Conservation (phyloP, 495 filamentous ascomycete genomes). For the Penicillium verhagenii region DNA sequence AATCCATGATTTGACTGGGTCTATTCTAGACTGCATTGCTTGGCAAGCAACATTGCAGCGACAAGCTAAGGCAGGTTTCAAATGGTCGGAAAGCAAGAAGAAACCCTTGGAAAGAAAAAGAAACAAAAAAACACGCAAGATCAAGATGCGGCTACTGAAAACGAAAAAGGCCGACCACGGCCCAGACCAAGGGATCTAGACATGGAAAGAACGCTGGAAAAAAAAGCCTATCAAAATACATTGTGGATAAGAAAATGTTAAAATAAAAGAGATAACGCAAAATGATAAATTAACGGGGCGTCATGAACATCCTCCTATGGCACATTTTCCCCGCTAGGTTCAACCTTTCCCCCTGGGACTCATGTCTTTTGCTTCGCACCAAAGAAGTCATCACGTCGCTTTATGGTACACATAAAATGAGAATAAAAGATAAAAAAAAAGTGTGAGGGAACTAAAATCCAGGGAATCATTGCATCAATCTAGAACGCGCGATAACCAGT, state of each 20-base stretch:
- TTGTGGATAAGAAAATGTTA: slow-evolving; percentile 17
- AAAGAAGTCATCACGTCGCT: slow-evolving; percentile 34
- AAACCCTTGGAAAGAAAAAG: neutral
- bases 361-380: slow-evolving; percentile 29
- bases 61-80: neutral
- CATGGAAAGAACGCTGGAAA: slow-evolving; percentile 17
- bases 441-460: slow-evolving; percentile 2
- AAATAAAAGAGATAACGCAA: neutral
- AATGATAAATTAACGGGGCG: slow-evolving; percentile 24
- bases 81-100: neutral
- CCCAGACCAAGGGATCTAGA: slow-evolving; percentile 4
- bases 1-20: neutral
- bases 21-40: neutral
- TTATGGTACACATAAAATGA: slow-evolving; percentile 42
- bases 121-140: neutral
- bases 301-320: slow-evolving; percentile 19
- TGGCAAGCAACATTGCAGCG: neutral
- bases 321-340: slow-evolving; percentile 9
- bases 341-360: slow-evolving; percentile 8
- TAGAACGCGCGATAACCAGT: slow-evolving; percentile 71
- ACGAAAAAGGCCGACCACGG: slow-evolving; percentile 3
- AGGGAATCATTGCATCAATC: slow-evolving; percentile 8
- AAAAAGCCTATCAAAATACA: slow-evolving; percentile 20
- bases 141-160: slow-evolving; percentile 22
- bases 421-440: slow-evolving; percentile 7